Evolutionary conservation across 805 yeast species (phyloP), one percentile per base, ranked within the genome.

Genomic region (Metschnikowia dekortorum): DNA sequence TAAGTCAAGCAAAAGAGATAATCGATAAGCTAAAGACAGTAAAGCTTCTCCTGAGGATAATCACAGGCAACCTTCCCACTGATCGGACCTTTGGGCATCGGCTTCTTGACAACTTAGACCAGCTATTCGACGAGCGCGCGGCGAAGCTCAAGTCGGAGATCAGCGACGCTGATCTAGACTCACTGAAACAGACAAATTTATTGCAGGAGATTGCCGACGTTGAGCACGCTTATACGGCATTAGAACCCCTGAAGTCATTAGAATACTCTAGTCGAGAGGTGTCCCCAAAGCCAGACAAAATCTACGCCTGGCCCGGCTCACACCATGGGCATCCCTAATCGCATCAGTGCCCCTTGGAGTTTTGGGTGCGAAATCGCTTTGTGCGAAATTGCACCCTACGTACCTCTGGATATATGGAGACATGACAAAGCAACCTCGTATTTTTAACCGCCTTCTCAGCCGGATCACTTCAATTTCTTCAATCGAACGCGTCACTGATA

Each of bases 251-350:
- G 11, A 42, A 54, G 5, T 35, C 53, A 16, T 55, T 65, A 45
- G 62, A 59, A 8, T 42, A 44, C 5, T 57, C 60, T 11, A 61
- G 67, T 41, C 50, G 63, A 22, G 61, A 65, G 3, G 53, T 65
- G 2, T 63, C 70, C 1, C 73, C 73, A 6, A 61, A 60, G 7
- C 74, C 74, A 1, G 76, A 73, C 48, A 64, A 61, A 40, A 71
- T 73, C 7, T 65, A 68, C 32, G 78, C 88, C 1, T 83, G 88
- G 88, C 88, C 88, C 0, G 87, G 87, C 0, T 74, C 81, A 11
- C 77, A 83, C 56, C 87, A 81, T 56, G 85, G 85, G 0, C 88
- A 83, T 61, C 86, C 87, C 16, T 65, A 51, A 62, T 33, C 46
- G 39, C 40, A 22, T 29, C 18, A 8, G 16, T 37, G 18, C 16